phyloP scores from a whole-genome alignment of 345 rosid species.

The Salix koriyanagi region DNA sequence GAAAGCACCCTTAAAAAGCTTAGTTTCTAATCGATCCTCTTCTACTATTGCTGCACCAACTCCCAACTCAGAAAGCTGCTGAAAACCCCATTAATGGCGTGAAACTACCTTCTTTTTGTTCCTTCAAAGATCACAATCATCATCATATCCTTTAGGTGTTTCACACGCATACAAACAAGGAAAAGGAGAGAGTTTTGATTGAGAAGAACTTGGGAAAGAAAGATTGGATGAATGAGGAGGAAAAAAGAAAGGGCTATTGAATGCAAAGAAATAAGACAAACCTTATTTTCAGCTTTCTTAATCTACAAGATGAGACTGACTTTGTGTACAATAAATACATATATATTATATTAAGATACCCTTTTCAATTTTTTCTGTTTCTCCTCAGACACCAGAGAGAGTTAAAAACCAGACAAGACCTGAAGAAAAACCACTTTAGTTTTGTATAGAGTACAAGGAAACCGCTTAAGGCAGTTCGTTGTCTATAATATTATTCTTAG shows the following conservation, averaged over 20 bases:
- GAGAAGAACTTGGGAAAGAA: slow-evolving; percentile 23
- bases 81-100: slow-evolving; percentile 41
- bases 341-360: slow-evolving; percentile 36
- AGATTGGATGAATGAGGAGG: slow-evolving; percentile 14
- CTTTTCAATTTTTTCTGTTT: slow-evolving; percentile 31
- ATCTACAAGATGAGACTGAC: slow-evolving; percentile 18
- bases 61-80: slow-evolving; percentile 15
- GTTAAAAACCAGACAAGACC: slow-evolving; percentile 11
- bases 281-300: slow-evolving; percentile 21
- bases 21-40: neutral
- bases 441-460: neutral
- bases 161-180: slow-evolving; percentile 3
- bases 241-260: slow-evolving; percentile 22
- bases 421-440: slow-evolving; percentile 18
- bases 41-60: neutral
- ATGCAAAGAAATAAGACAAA: slow-evolving; percentile 35
- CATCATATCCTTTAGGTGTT: slow-evolving; percentile 1
- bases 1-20: slow-evolving; percentile 21
- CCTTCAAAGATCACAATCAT: slow-evolving; percentile 31
- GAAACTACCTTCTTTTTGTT: slow-evolving; percentile 25
- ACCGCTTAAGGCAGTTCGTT: slow-evolving; percentile 22
- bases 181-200: slow-evolving; percentile 28
- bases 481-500: neutral
- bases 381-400: slow-evolving; percentile 8
- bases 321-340: slow-evolving; percentile 10